phyloP scores from a whole-genome alignment of 176 grass and related monocot species.

The Zizania latifolia region DNA sequence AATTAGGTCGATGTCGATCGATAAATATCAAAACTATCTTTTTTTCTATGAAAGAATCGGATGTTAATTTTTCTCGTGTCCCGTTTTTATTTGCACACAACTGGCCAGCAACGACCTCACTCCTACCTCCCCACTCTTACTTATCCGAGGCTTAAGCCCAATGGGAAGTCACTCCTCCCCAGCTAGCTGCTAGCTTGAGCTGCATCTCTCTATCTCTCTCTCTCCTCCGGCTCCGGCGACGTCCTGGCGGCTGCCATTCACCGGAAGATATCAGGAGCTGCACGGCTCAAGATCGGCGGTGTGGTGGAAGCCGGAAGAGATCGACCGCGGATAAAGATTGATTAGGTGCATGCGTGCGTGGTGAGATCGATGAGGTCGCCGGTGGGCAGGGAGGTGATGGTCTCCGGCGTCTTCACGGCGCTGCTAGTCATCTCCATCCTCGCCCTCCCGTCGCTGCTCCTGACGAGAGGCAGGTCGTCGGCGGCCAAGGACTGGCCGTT shows the following conservation, averaged over 20 bases:
- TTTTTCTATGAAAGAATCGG: no score
- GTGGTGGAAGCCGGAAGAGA: background rate
- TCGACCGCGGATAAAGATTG: background rate
- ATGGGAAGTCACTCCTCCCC: constrained; percentile 2
- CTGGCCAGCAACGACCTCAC: constrained; percentile 27
- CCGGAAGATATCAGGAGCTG: background rate
- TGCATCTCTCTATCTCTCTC: background rate
- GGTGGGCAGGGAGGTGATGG: constrained; percentile 40
- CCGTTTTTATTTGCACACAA: no score
- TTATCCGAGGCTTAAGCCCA: background rate
- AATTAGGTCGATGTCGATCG: no score
- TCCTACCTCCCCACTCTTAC: constrained; percentile 20
- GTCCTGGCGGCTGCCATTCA: background rate
- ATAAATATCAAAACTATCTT: no score
- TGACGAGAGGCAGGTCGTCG: constrained; percentile 11
- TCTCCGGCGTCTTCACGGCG: constrained; percentile 45
- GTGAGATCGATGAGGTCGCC: constrained; percentile 23
- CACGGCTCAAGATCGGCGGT: background rate
- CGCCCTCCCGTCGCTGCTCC: constrained; percentile 56
- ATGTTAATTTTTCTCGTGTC: no score
- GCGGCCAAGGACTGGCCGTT: background rate
- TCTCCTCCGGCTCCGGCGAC: background rate
- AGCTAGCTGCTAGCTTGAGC: background rate
- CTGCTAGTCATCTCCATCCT: constrained; percentile 73
- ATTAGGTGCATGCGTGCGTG: constrained; percentile 20